Evolutionary conservation across 371 early-diverging fungal species (phyloP).

Genomic region (Circinella minor): DNA sequence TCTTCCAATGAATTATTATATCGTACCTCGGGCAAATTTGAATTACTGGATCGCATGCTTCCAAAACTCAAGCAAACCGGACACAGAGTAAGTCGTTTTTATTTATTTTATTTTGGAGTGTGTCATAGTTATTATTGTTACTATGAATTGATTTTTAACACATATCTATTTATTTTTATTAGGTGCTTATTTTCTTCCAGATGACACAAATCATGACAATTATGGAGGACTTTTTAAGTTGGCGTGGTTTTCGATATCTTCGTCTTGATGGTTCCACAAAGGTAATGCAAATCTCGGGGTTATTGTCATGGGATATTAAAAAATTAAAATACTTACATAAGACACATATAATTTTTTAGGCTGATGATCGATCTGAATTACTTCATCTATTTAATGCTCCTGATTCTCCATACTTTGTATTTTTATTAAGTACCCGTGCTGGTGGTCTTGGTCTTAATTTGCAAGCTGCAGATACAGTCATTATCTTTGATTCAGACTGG

Average conservation of each 20-base stretch:
- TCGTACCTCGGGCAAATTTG: slow-evolving; percentile 96
- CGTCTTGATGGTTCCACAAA: slow-evolving; percentile 98
- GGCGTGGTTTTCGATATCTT: slow-evolving; percentile 80
- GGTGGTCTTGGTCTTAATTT: slow-evolving; percentile 99
- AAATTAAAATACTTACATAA: no score
- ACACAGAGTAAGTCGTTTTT: slow-evolving; percentile 64
- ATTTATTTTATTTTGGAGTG: not conserved
- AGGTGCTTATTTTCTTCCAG: slow-evolving; percentile 97
- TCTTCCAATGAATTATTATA: slow-evolving; percentile 64
- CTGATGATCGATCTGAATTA: slow-evolving; percentile 87
- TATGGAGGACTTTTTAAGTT: slow-evolving; percentile 93
- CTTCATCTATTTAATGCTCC: slow-evolving; percentile 86
- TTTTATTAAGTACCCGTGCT: slow-evolving; percentile 98
- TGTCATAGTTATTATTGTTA: slow-evolving; percentile 23
- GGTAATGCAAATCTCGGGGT: not conserved
- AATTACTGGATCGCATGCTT: slow-evolving; percentile 95
- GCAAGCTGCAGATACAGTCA: slow-evolving; percentile 99
- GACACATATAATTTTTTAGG: not conserved
- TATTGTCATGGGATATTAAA: no score
- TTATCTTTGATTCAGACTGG: slow-evolving; percentile 99
- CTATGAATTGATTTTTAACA: not conserved
- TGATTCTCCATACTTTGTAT: slow-evolving; percentile 88
- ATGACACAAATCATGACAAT: slow-evolving; percentile 99
- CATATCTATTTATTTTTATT: slow-evolving; percentile 27
- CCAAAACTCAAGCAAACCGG: slow-evolving; percentile 87